phyloP scores from a whole-genome alignment of 148 eudicot genomes.

The Spergularia bocconei region DNA sequence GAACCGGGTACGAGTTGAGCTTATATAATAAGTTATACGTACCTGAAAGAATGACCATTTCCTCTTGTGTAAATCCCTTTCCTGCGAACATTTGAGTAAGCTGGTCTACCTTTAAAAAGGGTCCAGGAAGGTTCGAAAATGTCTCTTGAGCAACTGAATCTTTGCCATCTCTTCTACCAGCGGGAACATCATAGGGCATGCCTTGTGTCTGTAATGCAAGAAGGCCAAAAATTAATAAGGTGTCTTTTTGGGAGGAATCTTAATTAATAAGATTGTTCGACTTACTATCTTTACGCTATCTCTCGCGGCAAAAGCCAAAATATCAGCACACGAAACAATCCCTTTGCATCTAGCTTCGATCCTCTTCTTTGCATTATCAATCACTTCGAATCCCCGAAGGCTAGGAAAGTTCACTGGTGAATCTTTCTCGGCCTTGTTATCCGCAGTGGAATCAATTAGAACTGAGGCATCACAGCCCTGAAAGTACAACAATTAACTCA shows the following conservation, averaged over 20 bases:
- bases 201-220: conserved; percentile 19
- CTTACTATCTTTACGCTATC: conserved; percentile 26
- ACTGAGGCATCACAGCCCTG: conserved; percentile 90
- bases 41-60: conserved; percentile 33
- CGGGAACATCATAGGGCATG: conserved; percentile 15
- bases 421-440: conserved; percentile 73
- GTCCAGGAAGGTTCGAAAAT: conserved; percentile 16
- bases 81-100: conserved; percentile 24
- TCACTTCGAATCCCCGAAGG: conserved; percentile 70
- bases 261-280: neutral
- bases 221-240: too few species aligned
- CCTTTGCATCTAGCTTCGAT: conserved; percentile 53
- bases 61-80: conserved; percentile 21
- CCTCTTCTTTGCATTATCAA: conserved; percentile 61
- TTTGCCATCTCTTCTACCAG: conserved; percentile 28
- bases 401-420: conserved; percentile 57
- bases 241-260: too few species aligned
- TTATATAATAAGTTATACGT: neutral
- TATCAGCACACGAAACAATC: conserved; percentile 34
- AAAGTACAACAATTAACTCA: neutral
- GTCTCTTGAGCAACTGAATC: conserved; percentile 21
- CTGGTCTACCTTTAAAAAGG: conserved; percentile 8
- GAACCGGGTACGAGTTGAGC: too few species aligned
- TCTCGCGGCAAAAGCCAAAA: conserved; percentile 31
- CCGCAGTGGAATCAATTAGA: conserved; percentile 61